phyloP scores from a whole-genome alignment of 352 stramenopile genomes.

The Phytophthora podocarpi region DNA sequence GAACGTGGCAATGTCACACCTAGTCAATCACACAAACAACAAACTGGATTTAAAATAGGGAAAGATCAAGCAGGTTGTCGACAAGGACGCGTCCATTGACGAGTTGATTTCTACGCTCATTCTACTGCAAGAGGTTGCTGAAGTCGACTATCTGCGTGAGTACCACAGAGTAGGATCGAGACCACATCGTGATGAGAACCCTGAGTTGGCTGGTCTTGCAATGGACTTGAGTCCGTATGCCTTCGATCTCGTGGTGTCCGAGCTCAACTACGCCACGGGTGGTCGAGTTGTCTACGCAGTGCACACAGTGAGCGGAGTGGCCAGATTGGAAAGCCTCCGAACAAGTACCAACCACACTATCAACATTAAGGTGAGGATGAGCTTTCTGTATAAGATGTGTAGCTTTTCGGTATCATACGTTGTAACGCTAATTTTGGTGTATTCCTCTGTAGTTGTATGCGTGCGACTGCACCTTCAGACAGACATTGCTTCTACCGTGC shows the following conservation, averaged over 20 bases:
- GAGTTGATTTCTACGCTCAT: slow-evolving; percentile 5
- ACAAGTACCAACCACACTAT: neutral
- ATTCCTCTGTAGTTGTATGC: neutral
- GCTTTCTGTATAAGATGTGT: too few relatives aligned
- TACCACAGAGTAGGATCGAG: slow-evolving; percentile 5
- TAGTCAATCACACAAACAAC: slow-evolving; percentile 14
- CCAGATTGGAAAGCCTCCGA: neutral
- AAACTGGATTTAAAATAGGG: slow-evolving; percentile 7
- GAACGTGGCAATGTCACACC: neutral
- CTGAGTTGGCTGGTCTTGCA: slow-evolving; percentile 1
- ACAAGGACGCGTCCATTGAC: neutral
- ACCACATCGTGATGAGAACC: neutral
- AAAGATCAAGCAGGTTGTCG: slow-evolving; percentile 4
- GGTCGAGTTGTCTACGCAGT: neutral
- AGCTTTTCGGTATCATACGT: too few relatives aligned
- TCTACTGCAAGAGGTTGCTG: slow-evolving; percentile 1
- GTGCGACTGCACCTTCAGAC: neutral
- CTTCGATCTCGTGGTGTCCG: neutral
- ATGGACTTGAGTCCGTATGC: neutral
- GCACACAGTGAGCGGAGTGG: neutral
- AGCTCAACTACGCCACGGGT: neutral
- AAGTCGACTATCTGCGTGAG: slow-evolving; percentile 7
- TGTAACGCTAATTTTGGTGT: too few relatives aligned
- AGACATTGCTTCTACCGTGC: neutral
- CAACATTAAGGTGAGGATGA: neutral